Conservation (phyloP, 1,284 basidiomycete species). For the Wallemia hederae region DNA sequence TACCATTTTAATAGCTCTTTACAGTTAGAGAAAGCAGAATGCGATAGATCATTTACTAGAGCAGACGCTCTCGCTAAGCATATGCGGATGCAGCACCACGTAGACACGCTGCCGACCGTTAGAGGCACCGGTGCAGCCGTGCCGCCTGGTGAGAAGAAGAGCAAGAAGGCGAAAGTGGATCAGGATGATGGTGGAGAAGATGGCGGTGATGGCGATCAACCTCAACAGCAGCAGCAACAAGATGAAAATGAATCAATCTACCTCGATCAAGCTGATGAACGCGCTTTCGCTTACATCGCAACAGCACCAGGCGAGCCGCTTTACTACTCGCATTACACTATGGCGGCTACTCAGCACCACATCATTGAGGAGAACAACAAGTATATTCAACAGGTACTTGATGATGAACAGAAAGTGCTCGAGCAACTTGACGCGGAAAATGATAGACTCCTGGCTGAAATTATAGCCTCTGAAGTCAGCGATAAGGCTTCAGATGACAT, state of each 20-base stretch:
- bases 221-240: not conserved
- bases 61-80: conserved; percentile 74
- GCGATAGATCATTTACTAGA: conserved; percentile 73
- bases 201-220: not conserved
- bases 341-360: not conserved
- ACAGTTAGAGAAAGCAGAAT: conserved; percentile 25
- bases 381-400: not conserved
- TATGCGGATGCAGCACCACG: conserved; percentile 59
- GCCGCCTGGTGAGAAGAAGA: not conserved
- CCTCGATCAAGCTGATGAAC: not conserved
- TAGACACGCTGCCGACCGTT: conserved; percentile 10
- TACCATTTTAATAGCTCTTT: not conserved
- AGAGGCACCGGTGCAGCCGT: not conserved
- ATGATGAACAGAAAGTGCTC: not conserved
- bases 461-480: not conserved
- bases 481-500: not conserved
- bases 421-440: not conserved
- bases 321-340: not conserved
- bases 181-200: not conserved
- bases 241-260: not conserved
- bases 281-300: not conserved
- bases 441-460: not conserved
- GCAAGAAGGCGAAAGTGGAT: not conserved
- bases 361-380: not conserved
- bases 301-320: not conserved